phyloP scores from a whole-genome alignment of 306 rosid genomes.

The Pyrus betulifolia region DNA sequence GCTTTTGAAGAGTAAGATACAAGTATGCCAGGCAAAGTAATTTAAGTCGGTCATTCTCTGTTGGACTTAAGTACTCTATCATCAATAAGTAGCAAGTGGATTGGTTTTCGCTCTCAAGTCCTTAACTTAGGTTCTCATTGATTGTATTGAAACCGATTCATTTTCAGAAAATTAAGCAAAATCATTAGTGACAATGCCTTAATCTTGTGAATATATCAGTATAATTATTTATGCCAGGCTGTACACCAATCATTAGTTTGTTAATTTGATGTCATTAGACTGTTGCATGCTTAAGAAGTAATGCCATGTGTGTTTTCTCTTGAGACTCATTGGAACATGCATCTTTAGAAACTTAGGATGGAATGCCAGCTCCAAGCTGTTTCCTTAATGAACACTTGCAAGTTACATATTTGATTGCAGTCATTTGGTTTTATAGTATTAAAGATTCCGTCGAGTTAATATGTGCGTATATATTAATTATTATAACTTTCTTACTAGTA shows the following conservation, averaged over 20 bases:
- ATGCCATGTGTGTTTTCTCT: background rate
- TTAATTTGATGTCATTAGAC: background rate
- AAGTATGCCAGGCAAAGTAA: background rate
- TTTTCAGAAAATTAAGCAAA: background rate
- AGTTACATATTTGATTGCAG: background rate
- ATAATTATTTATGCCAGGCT: background rate
- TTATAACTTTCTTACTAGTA: background rate
- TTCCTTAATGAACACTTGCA: slow-evolving; percentile 4
- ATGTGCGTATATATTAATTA: background rate
- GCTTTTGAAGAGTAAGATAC: background rate
- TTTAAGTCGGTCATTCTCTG: background rate
- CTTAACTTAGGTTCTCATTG: background rate
- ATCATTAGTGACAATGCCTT: background rate
- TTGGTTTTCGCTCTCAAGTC: background rate
- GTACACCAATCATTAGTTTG: slow-evolving; percentile 5
- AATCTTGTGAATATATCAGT: background rate
- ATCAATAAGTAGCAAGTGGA: background rate
- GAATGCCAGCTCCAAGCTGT: slow-evolving; percentile 7
- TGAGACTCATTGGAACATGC: background rate
- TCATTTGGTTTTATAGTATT: background rate
- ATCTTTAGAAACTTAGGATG: background rate
- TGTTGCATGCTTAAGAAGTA: slow-evolving; percentile 13
- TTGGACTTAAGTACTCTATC: background rate
- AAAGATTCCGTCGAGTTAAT: background rate
- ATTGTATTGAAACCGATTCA: no score